These are phyloP conservation scores for Lepiota brunneoincarnata DNA, from an alignment of 768 basidiomycete species.

Conservation along the genomic window DNA sequence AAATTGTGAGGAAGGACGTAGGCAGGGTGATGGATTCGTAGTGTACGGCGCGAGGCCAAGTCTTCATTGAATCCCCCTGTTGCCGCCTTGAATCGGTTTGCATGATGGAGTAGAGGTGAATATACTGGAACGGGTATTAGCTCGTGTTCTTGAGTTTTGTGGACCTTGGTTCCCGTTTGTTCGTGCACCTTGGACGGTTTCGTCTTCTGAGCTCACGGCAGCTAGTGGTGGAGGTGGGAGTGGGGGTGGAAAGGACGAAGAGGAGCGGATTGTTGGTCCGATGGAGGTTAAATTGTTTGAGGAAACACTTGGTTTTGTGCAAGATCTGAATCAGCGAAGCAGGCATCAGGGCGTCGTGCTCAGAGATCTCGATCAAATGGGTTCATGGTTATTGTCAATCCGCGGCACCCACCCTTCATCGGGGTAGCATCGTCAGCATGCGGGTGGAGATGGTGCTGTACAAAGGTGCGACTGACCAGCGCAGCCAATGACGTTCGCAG, in stretches of 20 bases:
- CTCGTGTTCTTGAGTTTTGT: conserved; percentile 56
- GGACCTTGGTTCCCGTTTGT: conserved; percentile 58
- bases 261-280: conserved; percentile 42
- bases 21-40: conserved; percentile 50
- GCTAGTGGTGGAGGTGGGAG: conserved; percentile 8
- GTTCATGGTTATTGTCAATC: no score
- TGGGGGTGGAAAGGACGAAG: conserved; percentile 19
- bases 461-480: no score
- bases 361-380: no score
- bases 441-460: no score
- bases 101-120: conserved; percentile 7
- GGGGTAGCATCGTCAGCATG: no score
- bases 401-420: no score
- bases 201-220: conserved; percentile 17
- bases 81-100: no score
- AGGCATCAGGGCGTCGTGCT: no score
- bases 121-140: conserved; percentile 51
- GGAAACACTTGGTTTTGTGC: conserved; percentile 52
- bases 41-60: conserved; percentile 56
- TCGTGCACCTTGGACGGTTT: conserved; percentile 5
- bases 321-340: no score
- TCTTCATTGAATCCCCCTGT: conserved; percentile 37
- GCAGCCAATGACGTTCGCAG: no score
- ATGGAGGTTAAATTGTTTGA: conserved; percentile 38
- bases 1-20: conserved; percentile 52